Percentiles rank a stretch among this genome's conserved stretches.
Conservation (phyloP, 2,329 filamentous ascomycete genomes). For the Pseudopyricularia javanii region DNA sequence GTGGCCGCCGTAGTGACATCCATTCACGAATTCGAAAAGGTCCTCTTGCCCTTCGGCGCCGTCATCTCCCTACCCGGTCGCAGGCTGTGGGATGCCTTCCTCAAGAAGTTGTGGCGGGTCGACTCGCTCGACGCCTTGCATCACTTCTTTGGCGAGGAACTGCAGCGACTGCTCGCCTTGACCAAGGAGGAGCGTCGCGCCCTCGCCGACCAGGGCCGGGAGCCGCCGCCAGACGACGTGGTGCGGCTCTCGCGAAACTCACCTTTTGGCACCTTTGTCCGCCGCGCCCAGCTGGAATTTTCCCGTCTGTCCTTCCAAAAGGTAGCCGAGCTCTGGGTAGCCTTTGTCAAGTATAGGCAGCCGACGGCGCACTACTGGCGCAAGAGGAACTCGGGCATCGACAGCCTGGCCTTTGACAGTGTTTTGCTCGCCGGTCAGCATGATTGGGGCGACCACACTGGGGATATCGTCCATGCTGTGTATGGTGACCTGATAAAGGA, state of each 20-base stretch:
- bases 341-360: conserved; percentile 69
- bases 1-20: conserved; percentile 31
- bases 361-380: conserved; percentile 57
- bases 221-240: conserved; percentile 31
- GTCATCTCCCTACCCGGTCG: conserved; percentile 55
- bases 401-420: conserved; percentile 42
- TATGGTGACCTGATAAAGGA: conserved; percentile 26
- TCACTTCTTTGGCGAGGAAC: conserved; percentile 51
- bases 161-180: conserved; percentile 46
- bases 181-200: conserved; percentile 47
- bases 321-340: conserved; percentile 65
- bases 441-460: conserved; percentile 28
- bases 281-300: conserved; percentile 69
- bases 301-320: conserved; percentile 70
- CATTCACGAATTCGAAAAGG: conserved; percentile 45
- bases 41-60: conserved; percentile 39
- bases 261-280: conserved; percentile 70
- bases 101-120: conserved; percentile 72
- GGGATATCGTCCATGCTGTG: conserved; percentile 27
- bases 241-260: conserved; percentile 61
- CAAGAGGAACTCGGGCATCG: conserved; percentile 47
- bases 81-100: conserved; percentile 77
- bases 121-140: conserved; percentile 74
- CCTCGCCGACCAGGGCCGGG: conserved; percentile 39
- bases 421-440: conserved; percentile 37